Base-by-base conservation (phyloP, 345 rosid species). In the Populus pruinosa region DNA sequence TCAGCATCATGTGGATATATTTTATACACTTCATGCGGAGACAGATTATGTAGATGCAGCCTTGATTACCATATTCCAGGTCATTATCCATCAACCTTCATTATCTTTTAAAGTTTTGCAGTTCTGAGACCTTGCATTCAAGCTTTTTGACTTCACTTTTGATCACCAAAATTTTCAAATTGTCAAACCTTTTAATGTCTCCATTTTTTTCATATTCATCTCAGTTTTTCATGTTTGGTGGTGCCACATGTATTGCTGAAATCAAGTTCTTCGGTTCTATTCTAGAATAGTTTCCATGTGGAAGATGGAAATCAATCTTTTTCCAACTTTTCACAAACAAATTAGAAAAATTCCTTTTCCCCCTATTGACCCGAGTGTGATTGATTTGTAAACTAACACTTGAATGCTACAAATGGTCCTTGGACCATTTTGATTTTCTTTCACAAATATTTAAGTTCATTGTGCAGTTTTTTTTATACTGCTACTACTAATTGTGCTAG, bases 11-110 rank as follows among this genome's bases (percentile, higher is more conserved):
- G 97, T 95, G 73, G 97, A 91, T 74, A 82, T 90, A 78, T 85
- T 93, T 44, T 91, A 90, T 77, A 88, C 98, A 66, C 86, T 85
- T 78, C 78, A 89, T 71, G 87, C 98, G 63, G 87, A 89, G 74
- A 43, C 90, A 18, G 98, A 95, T 84, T 95, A 91, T 78, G n/a
- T 95, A 18, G 96, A 92, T 83, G 92, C 98, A 53, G 79, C 97
- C 74, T 78, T 93, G 70, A 80, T 87, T 77, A 93, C 97, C 36
- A 87, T 92, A 49, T 91, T 93, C 82, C 98, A 95, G 99, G 99
- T 94, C 87, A 56, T 81, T 77, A 50, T 67, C 67, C 64, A 14
- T 64, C 73, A 9, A 79, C 72, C 35, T 23, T 21, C 74, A 44
- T 38, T 18, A 5, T 39, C 67, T 62, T 76, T 67, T 43, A 33